Evolutionary conservation across 345 rosid genomes (phyloP), one percentile per base, ranked within the genome.

Genomic region (Hibiscus trionum): DNA sequence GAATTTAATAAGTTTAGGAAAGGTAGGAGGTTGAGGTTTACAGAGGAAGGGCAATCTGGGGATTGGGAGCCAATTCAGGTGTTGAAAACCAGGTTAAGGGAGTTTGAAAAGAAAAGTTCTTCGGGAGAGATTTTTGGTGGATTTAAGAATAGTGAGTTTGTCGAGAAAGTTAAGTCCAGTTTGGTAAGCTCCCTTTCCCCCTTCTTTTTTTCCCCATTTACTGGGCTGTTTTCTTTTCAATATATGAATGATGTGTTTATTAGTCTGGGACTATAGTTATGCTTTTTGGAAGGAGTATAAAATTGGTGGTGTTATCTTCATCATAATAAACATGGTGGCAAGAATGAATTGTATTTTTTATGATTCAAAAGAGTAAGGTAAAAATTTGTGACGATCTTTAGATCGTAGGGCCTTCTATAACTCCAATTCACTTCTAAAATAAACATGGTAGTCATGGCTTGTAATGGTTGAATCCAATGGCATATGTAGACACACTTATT

Each of bases 31-130:
- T 77, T 83, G 31, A 75, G 78, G 71, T 79, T 86, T 76, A 81
- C 75, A 49, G 96, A 88, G 81, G 81, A 80, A 65, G 87, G 74
- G 72, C 73, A 77, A 74, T 79, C 85, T 73, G 79, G 81, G 72
- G 86, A 87, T 58, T 92, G 97, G 99, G 87, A 90, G 71, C 97
- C 97, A 4, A 87, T 95, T 76, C 85, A 90, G 82, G 82, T 80
- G 9, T 77, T 92, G 72, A 90, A 88, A 81, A 88, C 75, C 73
- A 83, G 90, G 77, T 75, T 92, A 66, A 85, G 84, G 77, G 93
- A 92, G 73, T 85, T 95, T 62, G 99, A 95, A 89, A 89, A 83
- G 82, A 90, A 87, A 76, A 90, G 9, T 27, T 52, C 88, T 0
- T 47, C 83, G 0, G 82, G 73, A 31, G 98, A 93, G 46, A 65